phyloP scores from a whole-genome alignment of 2,329 filamentous ascomycete genomes.

The Dactylellina parvicollis region DNA sequence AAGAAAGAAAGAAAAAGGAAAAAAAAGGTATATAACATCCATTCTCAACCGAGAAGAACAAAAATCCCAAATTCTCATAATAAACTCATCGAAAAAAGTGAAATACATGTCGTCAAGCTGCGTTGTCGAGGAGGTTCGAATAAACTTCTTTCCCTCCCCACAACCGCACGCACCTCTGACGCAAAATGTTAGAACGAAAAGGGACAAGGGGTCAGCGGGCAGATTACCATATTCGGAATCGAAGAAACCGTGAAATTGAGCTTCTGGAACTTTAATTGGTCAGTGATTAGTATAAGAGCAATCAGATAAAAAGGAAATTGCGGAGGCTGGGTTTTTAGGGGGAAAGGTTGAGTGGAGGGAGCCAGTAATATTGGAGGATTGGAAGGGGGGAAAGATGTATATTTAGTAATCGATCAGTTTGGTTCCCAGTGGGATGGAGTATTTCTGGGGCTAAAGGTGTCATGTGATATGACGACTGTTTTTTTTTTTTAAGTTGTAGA shows the following conservation, averaged over 20 bases:
- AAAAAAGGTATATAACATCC: too few species aligned
- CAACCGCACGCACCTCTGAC: constrained; percentile 12
- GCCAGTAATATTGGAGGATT: constrained; percentile 1
- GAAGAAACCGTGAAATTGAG: not conserved
- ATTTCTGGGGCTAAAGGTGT: too few species aligned
- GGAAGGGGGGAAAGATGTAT: not conserved
- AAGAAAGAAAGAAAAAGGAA: too few species aligned
- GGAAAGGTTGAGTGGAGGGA: not conserved
- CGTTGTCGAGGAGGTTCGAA: constrained; percentile 10
- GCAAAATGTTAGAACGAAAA: not conserved
- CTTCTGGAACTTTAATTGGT: not conserved
- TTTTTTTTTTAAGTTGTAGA: too few species aligned
- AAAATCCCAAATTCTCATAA: too few species aligned
- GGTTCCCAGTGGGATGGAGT: too few species aligned
- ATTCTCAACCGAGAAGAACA: too few species aligned
- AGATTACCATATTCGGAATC: not conserved
- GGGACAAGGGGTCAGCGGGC: not conserved
- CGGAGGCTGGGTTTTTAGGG: not conserved
- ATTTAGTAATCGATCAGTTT: too few species aligned
- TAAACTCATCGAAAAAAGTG: too few species aligned
- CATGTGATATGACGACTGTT: too few species aligned
- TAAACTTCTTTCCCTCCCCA: constrained; percentile 15
- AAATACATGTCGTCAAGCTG: not conserved
- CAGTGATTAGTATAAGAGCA: too few species aligned
- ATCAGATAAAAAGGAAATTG: not conserved